Evolutionary conservation across 371 early-diverging fungal species (phyloP), one percentile per base, ranked within the genome.

Genomic region (Gilbertella persicaria): DNA sequence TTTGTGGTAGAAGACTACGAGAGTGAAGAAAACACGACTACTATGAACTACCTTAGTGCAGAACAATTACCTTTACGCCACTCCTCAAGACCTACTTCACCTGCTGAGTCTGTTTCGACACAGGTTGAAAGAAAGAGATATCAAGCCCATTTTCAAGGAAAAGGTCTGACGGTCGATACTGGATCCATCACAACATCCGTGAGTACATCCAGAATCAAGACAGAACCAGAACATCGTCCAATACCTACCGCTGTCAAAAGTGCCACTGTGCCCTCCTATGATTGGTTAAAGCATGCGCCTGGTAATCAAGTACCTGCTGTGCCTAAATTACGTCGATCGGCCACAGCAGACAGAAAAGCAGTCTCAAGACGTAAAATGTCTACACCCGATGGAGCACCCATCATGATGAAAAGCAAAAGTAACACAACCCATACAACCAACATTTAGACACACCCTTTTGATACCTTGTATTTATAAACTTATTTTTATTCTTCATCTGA

Each of bases 151-250:
- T 75, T 71, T 8, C 67, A 71, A 55, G 71, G 54, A 19, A 62
- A 62, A 30, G 72, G 72, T 16, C 55, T 75, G 12, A 75, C 57
- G 21, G 67, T 75, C 4, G 53, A 75, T 36, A 75, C 76, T 2
- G 37, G 46, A 2, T 13, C 40, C 28, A 39, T 40, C 26, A 21
- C 28, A 5, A 30, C 29, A 7, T 16, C 50, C 14, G 20, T n/a
- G 5, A 17, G 33, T 36, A n/a, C 21, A 7, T 23, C 30, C 6
- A 36, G 28, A 0, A 21, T 8, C 6, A 36, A 26, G 33, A n/a
- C 29, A 29, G 33, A 17, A 48, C 30, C 33, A 9, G 45, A 55
- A 17, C 23, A 52, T 17, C 47, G 16, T 29, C 38, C 42, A 33
- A 57, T 57, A 23, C 39, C 50, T 29, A 24, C 52, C 45, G 28